These are phyloP conservation scores for Colletotrichum paranaense DNA, from an alignment of 2,329 filamentous ascomycete genomes.

Conservation along the genomic window DNA sequence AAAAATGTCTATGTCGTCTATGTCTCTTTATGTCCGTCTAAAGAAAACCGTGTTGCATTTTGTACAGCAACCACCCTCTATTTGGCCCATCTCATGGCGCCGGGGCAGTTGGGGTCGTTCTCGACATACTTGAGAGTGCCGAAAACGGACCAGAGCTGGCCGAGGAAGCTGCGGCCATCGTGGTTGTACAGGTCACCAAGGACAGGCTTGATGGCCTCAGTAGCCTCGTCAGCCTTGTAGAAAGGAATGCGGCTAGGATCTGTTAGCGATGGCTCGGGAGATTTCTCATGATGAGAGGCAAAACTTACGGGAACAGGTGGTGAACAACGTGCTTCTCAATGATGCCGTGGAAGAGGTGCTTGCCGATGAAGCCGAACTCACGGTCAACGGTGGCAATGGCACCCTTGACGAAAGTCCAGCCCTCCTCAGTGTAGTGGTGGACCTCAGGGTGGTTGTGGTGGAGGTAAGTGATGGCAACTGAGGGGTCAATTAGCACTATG, in stretches of 20 bases:
- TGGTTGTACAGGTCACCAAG: slow-evolving; percentile 65
- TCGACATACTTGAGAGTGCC: slow-evolving; percentile 60
- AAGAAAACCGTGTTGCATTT: neutral
- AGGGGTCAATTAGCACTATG: neutral
- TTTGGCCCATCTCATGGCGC: slow-evolving; percentile 50
- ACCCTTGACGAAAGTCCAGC: slow-evolving; percentile 72
- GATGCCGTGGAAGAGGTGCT: slow-evolving; percentile 73
- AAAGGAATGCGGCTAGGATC: slow-evolving; percentile 63
- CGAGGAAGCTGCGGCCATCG: slow-evolving; percentile 56
- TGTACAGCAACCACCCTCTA: neutral
- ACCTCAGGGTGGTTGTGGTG: slow-evolving; percentile 74
- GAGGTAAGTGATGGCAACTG: slow-evolving; percentile 80
- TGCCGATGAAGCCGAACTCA: slow-evolving; percentile 70
- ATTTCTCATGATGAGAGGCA: neutral
- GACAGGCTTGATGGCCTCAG: slow-evolving; percentile 65
- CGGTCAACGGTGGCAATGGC: slow-evolving; percentile 72
- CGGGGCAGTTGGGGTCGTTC: slow-evolving; percentile 48
- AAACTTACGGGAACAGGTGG: slow-evolving; percentile 65
- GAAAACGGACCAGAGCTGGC: slow-evolving; percentile 58
- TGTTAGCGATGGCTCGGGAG: neutral
- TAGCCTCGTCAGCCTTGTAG: slow-evolving; percentile 70
- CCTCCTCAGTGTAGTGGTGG: slow-evolving; percentile 63
- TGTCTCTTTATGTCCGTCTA: slow-evolving; percentile 18
- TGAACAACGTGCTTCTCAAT: slow-evolving; percentile 70
- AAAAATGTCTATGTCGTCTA: slow-evolving; percentile 10